A percentile compares a stretch with the other conserved stretches of the same genome.
Conservation (phyloP, 2,329 filamentous ascomycete species). For the Didymella glomerata region DNA sequence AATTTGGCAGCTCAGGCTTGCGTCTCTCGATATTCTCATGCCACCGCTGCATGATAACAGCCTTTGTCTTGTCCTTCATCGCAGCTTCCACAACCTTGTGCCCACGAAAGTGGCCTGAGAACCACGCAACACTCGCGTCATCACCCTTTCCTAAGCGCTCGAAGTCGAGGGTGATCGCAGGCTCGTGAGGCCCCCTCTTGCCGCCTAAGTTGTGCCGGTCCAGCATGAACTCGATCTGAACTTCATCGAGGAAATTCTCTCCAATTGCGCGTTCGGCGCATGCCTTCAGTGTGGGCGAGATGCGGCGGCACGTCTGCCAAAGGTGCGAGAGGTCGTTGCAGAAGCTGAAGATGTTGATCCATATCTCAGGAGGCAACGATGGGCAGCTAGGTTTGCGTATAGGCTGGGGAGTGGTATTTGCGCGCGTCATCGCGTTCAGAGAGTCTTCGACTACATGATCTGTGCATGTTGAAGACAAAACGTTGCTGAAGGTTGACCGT, state of each 20-base stretch:
- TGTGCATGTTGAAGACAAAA: background rate
- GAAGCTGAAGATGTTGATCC: conserved; percentile 46
- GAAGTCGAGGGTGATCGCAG: conserved; percentile 37
- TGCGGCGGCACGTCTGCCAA: conserved; percentile 41
- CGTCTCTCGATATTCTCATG: conserved; percentile 33
- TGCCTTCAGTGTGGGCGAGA: conserved; percentile 39
- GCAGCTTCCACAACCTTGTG: conserved; percentile 9
- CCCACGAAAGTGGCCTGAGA: conserved; percentile 22
- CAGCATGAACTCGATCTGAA: conserved; percentile 40
- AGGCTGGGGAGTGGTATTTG: background rate
- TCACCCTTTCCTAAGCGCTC: conserved; percentile 25
- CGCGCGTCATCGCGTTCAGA: conserved; percentile 14
- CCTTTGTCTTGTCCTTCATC: conserved; percentile 9
- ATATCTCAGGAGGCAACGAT: conserved; percentile 45
- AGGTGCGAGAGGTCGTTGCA: conserved; percentile 43
- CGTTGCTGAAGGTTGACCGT: too few relatives aligned
- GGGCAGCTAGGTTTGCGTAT: conserved; percentile 26
- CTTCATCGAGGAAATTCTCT: conserved; percentile 32
- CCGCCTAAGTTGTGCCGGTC: conserved; percentile 48
- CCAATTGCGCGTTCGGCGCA: conserved; percentile 44
- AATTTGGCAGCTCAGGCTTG: conserved; percentile 44
- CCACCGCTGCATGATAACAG: conserved; percentile 36
- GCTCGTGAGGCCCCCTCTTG: conserved; percentile 31
- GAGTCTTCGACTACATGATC: conserved; percentile 7
- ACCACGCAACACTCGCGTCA: conserved; percentile 29